Conservation (phyloP, 2,329 filamentous ascomycete species). For the Colletotrichum horii region DNA sequence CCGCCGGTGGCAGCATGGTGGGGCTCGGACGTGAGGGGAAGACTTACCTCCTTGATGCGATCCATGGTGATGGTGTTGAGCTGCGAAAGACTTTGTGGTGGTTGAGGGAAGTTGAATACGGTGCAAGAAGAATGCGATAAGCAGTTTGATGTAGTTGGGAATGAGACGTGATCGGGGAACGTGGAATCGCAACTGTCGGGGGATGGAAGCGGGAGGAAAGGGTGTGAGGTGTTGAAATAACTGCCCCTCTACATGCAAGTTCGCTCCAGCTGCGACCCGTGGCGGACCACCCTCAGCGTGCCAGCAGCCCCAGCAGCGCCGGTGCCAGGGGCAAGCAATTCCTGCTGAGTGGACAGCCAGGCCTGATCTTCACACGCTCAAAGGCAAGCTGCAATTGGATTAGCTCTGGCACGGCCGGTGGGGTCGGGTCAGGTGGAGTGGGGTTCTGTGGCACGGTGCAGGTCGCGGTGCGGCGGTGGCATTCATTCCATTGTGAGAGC, state of each 20-base stretch:
- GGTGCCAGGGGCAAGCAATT: not conserved
- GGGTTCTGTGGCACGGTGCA: slow-evolving; percentile 11
- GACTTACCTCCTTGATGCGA: slow-evolving; percentile 86
- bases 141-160: slow-evolving; percentile 30
- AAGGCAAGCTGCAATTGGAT: slow-evolving; percentile 21
- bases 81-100: slow-evolving; percentile 25
- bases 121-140: slow-evolving; percentile 21
- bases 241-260: slow-evolving; percentile 44
- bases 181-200: slow-evolving; percentile 16
- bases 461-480: not conserved
- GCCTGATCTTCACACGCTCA: slow-evolving; percentile 12
- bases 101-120: slow-evolving; percentile 36
- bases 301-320: not conserved
- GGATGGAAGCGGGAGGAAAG: slow-evolving; percentile 36
- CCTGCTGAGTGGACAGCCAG: not conserved
- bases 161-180: slow-evolving; percentile 31
- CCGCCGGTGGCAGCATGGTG: slow-evolving; percentile 21
- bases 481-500: not conserved
- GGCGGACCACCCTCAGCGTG: slow-evolving; percentile 18
- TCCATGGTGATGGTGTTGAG: slow-evolving; percentile 63
- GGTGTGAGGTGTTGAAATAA: slow-evolving; percentile 36
- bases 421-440: slow-evolving; percentile 17
- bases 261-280: slow-evolving; percentile 15
- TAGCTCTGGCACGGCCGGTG: slow-evolving; percentile 15
- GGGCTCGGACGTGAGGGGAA: slow-evolving; percentile 35